Evolutionary conservation across 495 filamentous ascomycete species (phyloP), one percentile per base, ranked within the genome.

Genomic region (Letharia lupina): DNA sequence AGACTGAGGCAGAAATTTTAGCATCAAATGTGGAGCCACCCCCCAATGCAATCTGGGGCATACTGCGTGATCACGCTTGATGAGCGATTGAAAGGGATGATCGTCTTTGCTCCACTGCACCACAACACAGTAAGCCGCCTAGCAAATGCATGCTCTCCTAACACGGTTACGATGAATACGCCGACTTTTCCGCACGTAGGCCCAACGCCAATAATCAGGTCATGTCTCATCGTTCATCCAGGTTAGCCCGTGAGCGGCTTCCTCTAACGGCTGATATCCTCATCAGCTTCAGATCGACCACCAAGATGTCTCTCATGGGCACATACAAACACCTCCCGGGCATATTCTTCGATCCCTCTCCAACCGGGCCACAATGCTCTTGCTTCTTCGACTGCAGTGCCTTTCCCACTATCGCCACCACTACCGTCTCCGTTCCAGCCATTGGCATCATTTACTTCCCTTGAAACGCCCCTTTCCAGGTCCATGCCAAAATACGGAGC

Each of bases 341-440:
- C 94, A 75, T 98, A 98, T 75, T 98, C 94, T 71, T 98, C 92
- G 73, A 98, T 84, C 47, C 92, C 89, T 48, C 94, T 82, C 73
- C 89, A 89, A 8, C 93, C 94, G 70, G 95, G 89, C 94, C 94
- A 98, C 54, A 98, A 76, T 67, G 87, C 81, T 64, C 90, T 77
- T 12, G 91, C 87, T 63, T 90, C 84, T 40, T 83, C 80, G 6
- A 91, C 90, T 76, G 89, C 81, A 70, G 86, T 70, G 81, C 87
- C 69, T 79, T 80, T 71, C 72, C 80, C 70, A 69, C 89, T 85
- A 74, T 83, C 79, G 61, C 84, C 82, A 28, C 82, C 80, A 0
- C 81, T 76, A 2, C 78, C 79, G 47, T 85, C 89, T 44, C 88
- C 83, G 71, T 85, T 83, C 65, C 86, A 86, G 6, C 15, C 57